Conservation (phyloP, 768 basidiomycete genomes). For the Tricholoma saponaceum region DNA sequence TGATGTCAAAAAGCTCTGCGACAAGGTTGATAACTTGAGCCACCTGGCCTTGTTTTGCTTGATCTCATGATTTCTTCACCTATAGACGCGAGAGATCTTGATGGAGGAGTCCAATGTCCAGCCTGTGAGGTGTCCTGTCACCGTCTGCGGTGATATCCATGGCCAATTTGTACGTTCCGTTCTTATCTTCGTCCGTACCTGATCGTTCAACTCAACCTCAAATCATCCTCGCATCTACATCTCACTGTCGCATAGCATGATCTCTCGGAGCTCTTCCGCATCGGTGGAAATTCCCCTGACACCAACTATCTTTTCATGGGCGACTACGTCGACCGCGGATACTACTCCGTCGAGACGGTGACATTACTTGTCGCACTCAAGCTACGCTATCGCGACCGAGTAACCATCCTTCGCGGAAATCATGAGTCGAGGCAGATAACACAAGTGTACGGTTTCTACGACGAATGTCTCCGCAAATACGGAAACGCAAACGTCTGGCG, state of each 20-base stretch:
- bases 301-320: constrained; percentile 99
- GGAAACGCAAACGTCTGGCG: constrained; percentile 99
- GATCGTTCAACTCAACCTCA: constrained; percentile 7
- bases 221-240: constrained; percentile 6
- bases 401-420: constrained; percentile 96
- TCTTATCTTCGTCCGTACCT: constrained; percentile 15
- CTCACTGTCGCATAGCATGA: constrained; percentile 69
- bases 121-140: constrained; percentile 97
- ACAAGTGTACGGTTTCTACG: constrained; percentile 99
- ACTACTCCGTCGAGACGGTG: constrained; percentile 99
- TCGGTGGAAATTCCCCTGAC: constrained; percentile 97
- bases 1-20: constrained; percentile 97
- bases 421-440: constrained; percentile 99
- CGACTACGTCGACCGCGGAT: constrained; percentile 98
- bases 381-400: constrained; percentile 95
- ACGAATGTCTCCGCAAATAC: constrained; percentile 99
- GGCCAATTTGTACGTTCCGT: constrained; percentile 91
- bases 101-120: constrained; percentile 99
- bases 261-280: constrained; percentile 96
- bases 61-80: constrained; percentile 18
- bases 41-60: constrained; percentile 9
- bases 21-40: constrained; percentile 66
- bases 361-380: constrained; percentile 96
- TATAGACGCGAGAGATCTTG: constrained; percentile 92
- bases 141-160: constrained; percentile 99